Evolutionary conservation across 495 filamentous ascomycete genomes (phyloP), one percentile per base, ranked within the genome.

Genomic region (Cercophora samala): DNA sequence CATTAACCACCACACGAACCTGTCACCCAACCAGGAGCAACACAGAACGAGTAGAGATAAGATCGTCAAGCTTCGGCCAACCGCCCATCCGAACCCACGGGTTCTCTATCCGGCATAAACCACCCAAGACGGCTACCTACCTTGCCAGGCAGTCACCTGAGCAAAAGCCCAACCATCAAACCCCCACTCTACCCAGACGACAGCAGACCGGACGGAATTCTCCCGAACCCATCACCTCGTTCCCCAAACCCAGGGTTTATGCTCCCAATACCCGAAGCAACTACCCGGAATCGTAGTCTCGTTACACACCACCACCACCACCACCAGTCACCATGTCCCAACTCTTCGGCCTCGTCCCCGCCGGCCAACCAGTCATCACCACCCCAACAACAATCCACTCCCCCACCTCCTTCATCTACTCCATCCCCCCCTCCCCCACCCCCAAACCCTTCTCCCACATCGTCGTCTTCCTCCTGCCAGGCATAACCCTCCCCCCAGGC

Each of bases 391-490:
- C 75, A 4, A 73, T 77, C 4, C 83, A 79, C 0, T 72, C 68
- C 64, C 61, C 72, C 25, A 76, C 77, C 2, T 73, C 74, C 37
- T 81, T 82, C 74, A 71, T 83, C 52, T 86, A 78, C 75, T 71
- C 76, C 58, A 75, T 85, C 66, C 80, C 80, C 0, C 25, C 76
- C 15, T 59, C 69, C 60, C 54, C 74, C 1, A 26, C 63, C 13
- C 46, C 61, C 2, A 75, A 74, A 25, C 64, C 77, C 59, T 93
- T 96, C 82, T 85, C 82, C 56, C 92, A 97, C 69, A 79, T 99
- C 63, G 90, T 91, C 68, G 87, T 97, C 68, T 98, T 99, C 82
- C 80, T 97, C 52, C 88, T 97, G 6, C 95, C 95, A 1, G 91
- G 90, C 60, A 83, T 87, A 8, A 75, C 82, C 29, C 84, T 99